A percentile compares a stretch with the other conserved stretches of the same genome.
phyloP scores from a whole-genome alignment of 192 early-diverging fungal genomes.

The Haplosporangium gracile region DNA sequence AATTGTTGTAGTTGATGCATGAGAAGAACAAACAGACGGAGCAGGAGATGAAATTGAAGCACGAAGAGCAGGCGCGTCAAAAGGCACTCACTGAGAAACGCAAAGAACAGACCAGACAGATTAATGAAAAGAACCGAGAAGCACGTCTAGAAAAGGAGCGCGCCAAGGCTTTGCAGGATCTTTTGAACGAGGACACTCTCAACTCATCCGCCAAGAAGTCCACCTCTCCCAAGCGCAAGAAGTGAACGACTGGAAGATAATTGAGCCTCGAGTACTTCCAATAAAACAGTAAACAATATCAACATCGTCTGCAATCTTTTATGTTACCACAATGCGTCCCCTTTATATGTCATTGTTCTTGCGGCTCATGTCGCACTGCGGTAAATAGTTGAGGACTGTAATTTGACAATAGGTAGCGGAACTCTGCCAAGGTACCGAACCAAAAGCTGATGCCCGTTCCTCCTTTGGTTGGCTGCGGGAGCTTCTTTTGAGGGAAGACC shows the following conservation, averaged over 20 bases:
- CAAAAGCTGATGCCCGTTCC: background rate
- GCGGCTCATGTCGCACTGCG: background rate
- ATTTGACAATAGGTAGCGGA: background rate
- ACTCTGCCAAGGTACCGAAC: conserved; percentile 4
- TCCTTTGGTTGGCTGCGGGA: background rate
- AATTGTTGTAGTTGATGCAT: conserved; percentile 44
- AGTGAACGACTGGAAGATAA: background rate
- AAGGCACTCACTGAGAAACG: conserved; percentile 59
- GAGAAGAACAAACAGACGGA: conserved; percentile 65
- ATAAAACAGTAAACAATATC: too few species aligned
- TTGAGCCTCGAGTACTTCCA: too few species aligned
- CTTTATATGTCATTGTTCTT: too few species aligned
- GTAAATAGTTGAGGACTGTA: background rate
- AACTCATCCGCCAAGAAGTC: background rate
- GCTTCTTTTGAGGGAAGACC: background rate
- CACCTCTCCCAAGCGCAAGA: background rate
- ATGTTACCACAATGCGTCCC: too few species aligned
- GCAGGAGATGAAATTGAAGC: conserved; percentile 61
- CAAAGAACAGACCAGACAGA: conserved; percentile 56
- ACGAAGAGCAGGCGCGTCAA: conserved; percentile 65
- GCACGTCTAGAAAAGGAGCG: conserved; percentile 51
- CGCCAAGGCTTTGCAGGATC: conserved; percentile 59
- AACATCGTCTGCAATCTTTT: too few species aligned
- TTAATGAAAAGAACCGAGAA: conserved; percentile 60
- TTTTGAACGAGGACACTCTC: conserved; percentile 50